Conservation (phyloP, 1,284 basidiomycete species). For the Ustilago xerochloae region DNA sequence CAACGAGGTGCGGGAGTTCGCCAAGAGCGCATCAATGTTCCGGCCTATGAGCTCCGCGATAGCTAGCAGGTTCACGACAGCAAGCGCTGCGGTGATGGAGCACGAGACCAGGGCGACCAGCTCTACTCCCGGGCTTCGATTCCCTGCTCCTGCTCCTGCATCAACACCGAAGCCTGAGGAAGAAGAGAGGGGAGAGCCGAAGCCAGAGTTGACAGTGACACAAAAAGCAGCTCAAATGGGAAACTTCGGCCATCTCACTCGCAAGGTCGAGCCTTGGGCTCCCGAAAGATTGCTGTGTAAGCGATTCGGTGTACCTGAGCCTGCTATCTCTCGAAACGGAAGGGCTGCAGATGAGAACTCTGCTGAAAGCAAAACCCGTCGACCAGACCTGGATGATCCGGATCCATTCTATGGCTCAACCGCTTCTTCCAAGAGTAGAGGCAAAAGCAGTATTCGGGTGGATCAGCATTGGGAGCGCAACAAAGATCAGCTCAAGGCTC, state of each 20-base stretch:
- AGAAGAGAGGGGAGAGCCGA: slow-evolving; percentile 70
- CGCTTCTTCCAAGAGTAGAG: neutral
- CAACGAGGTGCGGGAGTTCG: slow-evolving; percentile 86
- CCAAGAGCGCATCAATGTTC: slow-evolving; percentile 86
- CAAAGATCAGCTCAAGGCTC: slow-evolving; percentile 24
- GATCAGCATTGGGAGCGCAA: slow-evolving; percentile 44
- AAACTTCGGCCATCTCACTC: slow-evolving; percentile 87
- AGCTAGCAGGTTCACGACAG: slow-evolving; percentile 84
- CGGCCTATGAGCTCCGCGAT: slow-evolving; percentile 91
- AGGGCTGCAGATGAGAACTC: neutral
- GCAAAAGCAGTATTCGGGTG: slow-evolving; percentile 1
- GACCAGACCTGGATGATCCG: slow-evolving; percentile 10
- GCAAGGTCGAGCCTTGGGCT: slow-evolving; percentile 79
- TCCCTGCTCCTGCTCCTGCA: slow-evolving; percentile 60
- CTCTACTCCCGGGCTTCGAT: slow-evolving; percentile 72
- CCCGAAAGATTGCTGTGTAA: slow-evolving; percentile 88
- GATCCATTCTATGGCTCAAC: slow-evolving; percentile 29
- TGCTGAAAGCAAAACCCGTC: neutral
- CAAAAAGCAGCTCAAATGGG: slow-evolving; percentile 83
- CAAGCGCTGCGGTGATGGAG: slow-evolving; percentile 71
- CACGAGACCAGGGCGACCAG: slow-evolving; percentile 70
- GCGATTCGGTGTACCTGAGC: slow-evolving; percentile 91
- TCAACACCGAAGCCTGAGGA: slow-evolving; percentile 19
- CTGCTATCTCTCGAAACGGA: slow-evolving; percentile 56
- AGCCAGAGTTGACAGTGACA: slow-evolving; percentile 73